Percentiles rank a stretch among this genome's conserved stretches.
Conservation (phyloP, 2,329 filamentous ascomycete species). For the Colletotrichum acutatum region DNA sequence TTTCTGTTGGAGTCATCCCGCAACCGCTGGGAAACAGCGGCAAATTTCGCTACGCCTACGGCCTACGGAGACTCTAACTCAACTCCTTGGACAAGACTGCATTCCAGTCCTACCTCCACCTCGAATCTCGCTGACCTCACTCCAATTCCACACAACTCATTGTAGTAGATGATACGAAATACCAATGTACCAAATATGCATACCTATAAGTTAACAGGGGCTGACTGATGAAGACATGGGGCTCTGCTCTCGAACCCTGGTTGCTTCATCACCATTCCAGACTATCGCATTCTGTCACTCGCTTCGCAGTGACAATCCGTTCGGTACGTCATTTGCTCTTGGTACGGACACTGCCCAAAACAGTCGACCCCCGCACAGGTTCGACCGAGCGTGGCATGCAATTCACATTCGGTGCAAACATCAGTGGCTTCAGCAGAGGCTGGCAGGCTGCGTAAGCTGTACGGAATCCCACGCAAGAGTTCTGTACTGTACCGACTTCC, state of each 20-base stretch:
- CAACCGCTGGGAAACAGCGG: neutral
- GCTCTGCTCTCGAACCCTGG: neutral
- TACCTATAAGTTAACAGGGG: too few species aligned
- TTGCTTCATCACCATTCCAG: neutral
- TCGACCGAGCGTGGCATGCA: neutral
- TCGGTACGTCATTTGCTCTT: conserved; percentile 4
- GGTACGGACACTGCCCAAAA: neutral
- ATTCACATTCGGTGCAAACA: neutral
- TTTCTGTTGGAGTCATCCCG: neutral
- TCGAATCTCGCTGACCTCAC: neutral
- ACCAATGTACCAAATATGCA: too few species aligned
- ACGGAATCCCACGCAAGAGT: neutral
- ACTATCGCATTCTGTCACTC: neutral
- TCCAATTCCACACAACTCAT: neutral
- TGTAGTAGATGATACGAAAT: neutral
- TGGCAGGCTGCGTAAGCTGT: neutral
- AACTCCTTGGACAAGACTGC: neutral
- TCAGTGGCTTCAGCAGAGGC: neutral
- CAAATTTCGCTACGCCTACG: neutral
- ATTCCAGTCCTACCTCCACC: neutral
- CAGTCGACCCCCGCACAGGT: neutral
- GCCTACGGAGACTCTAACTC: neutral
- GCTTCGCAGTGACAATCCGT: neutral
- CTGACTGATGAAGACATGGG: too few species aligned
- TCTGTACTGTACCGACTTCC: neutral